Evolutionary conservation across 1,284 basidiomycete species (phyloP).

Genomic region (Pisolithus thermaeus): DNA sequence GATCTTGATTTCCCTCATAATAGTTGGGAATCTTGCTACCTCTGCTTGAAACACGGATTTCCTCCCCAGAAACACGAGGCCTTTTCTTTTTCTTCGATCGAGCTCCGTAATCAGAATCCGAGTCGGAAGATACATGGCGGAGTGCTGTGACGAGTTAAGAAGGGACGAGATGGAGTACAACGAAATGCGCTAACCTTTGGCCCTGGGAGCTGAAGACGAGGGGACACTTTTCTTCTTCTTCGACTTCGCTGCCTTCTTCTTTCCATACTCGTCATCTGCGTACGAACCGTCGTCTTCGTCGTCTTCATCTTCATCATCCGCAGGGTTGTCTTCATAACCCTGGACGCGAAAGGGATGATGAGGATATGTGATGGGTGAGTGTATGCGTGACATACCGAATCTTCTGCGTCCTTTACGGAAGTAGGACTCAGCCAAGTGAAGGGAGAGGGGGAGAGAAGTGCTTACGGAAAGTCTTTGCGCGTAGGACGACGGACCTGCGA

Average conservation of each 20-base stretch:
- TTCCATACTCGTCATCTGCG: slow-evolving; percentile 69
- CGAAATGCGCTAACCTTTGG: slow-evolving; percentile 44
- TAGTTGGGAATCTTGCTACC: slow-evolving; percentile 83
- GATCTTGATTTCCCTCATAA: slow-evolving; percentile 77
- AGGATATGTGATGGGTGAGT: slow-evolving; percentile 16
- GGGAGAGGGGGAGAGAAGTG: neutral
- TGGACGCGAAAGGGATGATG: slow-evolving; percentile 28
- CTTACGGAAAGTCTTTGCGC: slow-evolving; percentile 24
- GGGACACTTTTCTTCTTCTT: slow-evolving; percentile 50
- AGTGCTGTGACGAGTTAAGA: slow-evolving; percentile 32
- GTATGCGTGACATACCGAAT: slow-evolving; percentile 49
- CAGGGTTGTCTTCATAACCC: slow-evolving; percentile 63
- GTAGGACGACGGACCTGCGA: slow-evolving; percentile 29
- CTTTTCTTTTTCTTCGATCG: slow-evolving; percentile 86
- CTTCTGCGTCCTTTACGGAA: slow-evolving; percentile 49
- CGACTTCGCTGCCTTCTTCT: slow-evolving; percentile 61
- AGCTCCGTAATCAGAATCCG: slow-evolving; percentile 84
- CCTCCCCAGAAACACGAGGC: slow-evolving; percentile 50
- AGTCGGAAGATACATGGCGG: slow-evolving; percentile 53
- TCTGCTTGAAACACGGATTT: slow-evolving; percentile 76
- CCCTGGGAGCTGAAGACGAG: slow-evolving; percentile 41
- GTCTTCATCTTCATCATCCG: slow-evolving; percentile 47
- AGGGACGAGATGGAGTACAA: slow-evolving; percentile 20
- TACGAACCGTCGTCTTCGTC: slow-evolving; percentile 71
- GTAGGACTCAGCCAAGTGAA: slow-evolving; percentile 7